Percentiles rank a stretch among this genome's conserved stretches.
Conservation (phyloP, 176 grass and related monocot species). For the Thalia dealbata region DNA sequence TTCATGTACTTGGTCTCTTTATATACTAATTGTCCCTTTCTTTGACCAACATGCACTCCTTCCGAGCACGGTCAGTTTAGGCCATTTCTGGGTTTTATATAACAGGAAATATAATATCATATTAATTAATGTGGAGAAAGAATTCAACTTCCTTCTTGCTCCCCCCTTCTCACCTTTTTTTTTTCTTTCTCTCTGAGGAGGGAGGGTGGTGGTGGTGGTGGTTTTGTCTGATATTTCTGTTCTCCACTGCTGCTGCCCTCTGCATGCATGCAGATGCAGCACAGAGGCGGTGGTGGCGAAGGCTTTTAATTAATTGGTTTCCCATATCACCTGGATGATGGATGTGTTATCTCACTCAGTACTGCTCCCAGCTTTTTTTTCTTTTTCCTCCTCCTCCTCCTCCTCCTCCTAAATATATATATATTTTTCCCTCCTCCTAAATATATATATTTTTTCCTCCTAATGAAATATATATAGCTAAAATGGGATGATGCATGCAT, state of each 20-base stretch:
- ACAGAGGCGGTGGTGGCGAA: not conserved
- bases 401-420: too few species aligned
- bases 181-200: too few species aligned
- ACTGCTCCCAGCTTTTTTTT: not conserved
- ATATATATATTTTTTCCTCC: too few species aligned
- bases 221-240: constrained; percentile 10
- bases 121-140: not conserved
- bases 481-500: not conserved
- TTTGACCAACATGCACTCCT: constrained; percentile 2
- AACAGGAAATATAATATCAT: not conserved
- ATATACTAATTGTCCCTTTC: constrained; percentile 10
- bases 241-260: not conserved
- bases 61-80: too few species aligned
- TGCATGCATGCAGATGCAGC: not conserved
- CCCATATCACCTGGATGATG: constrained; percentile 2
- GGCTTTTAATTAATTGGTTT: not conserved
- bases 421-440: too few species aligned
- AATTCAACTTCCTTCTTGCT: not conserved
- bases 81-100: not conserved
- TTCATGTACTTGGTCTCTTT: not conserved
- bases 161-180: too few species aligned
- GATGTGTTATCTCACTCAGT: not conserved
- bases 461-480: too few species aligned
- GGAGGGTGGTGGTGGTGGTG: not conserved
- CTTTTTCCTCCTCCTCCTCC: not conserved